These are phyloP conservation scores for Lentinus brumalis DNA, from an alignment of 768 basidiomycete genomes.

Conservation along the genomic window DNA sequence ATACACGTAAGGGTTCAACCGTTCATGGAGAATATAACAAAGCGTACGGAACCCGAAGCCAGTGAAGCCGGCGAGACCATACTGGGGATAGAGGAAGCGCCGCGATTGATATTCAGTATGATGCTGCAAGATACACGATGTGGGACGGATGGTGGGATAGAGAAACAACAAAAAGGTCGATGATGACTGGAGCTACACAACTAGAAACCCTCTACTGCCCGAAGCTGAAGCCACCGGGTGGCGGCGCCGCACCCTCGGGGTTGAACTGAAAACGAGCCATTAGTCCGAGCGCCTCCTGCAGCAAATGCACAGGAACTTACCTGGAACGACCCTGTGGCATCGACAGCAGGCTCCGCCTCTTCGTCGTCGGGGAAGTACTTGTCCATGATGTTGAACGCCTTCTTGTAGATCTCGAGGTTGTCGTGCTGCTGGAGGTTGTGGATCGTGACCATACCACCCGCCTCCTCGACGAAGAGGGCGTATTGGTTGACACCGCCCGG, in stretches of 20 bases:
- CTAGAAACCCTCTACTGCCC: conserved; percentile 54
- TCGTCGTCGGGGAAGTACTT: conserved; percentile 99
- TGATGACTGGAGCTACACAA: conserved; percentile 15
- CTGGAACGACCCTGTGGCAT: conserved; percentile 72
- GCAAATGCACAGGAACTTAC: conserved; percentile 43
- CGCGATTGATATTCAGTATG: conserved; percentile 23
- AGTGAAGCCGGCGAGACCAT: conserved; percentile 3
- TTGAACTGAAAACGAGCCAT: conserved; percentile 59
- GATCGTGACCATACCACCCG: conserved; percentile 98
- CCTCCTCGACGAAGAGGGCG: conserved; percentile 94
- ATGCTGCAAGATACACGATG: conserved; percentile 21
- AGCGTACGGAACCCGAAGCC: conserved; percentile 1
- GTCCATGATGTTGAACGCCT: conserved; percentile 98
- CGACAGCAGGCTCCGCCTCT: conserved; percentile 82
- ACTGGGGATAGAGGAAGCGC: conserved; percentile 1
- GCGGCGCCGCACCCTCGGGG: conserved; percentile 82
- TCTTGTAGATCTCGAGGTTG: conserved; percentile 99
- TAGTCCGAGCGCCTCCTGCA: background rate
- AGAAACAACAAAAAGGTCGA: conserved; percentile 3
- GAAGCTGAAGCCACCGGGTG: conserved; percentile 96
- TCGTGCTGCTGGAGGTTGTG: conserved; percentile 99
- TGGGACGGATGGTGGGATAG: conserved; percentile 9
- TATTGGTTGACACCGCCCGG: conserved; percentile 90
- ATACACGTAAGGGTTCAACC: conserved; percentile 13
- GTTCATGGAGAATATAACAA: conserved; percentile 13